Evolutionary conservation across 495 filamentous ascomycete species (phyloP).

Genomic region (Neurospora africana): DNA sequence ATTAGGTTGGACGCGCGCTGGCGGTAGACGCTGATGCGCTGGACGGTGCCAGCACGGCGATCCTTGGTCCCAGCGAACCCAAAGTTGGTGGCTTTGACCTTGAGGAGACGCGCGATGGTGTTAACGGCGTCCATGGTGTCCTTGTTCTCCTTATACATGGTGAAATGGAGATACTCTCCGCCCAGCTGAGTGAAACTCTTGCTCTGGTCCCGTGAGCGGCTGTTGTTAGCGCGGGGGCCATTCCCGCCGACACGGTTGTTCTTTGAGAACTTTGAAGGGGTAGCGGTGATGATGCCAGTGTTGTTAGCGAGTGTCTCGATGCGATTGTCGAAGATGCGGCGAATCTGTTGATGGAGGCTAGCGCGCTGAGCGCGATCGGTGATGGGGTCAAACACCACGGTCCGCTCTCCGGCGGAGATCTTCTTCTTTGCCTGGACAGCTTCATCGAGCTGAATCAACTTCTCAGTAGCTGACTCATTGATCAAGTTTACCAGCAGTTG

Average conservation of each 20-base stretch:
- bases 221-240: constrained; percentile 6
- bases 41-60: constrained; percentile 74
- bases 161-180: constrained; percentile 81
- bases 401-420: constrained; percentile 9
- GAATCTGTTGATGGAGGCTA: constrained; percentile 34
- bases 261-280: constrained; percentile 14
- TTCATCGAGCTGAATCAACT: constrained; percentile 24
- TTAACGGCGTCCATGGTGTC: constrained; percentile 91
- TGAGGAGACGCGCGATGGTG: constrained; percentile 57
- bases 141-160: constrained; percentile 94
- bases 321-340: constrained; percentile 29
- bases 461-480: constrained; percentile 18
- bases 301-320: constrained; percentile 21
- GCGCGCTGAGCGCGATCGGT: constrained; percentile 29
- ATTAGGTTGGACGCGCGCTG: constrained; percentile 53
- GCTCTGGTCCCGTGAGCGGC: constrained; percentile 13
- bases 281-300: constrained; percentile 26
- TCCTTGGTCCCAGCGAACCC: constrained; percentile 93
- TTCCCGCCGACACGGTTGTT: constrained; percentile 24
- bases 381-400: constrained; percentile 23
- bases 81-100: constrained; percentile 57
- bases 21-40: constrained; percentile 65
- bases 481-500: constrained; percentile 16
- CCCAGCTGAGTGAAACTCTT: constrained; percentile 36
- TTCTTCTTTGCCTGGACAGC: constrained; percentile 19